Evolutionary conservation across 305 asterid genomes (phyloP), one percentile per base, ranked within the genome.

Genomic region (Withania somnifera): DNA sequence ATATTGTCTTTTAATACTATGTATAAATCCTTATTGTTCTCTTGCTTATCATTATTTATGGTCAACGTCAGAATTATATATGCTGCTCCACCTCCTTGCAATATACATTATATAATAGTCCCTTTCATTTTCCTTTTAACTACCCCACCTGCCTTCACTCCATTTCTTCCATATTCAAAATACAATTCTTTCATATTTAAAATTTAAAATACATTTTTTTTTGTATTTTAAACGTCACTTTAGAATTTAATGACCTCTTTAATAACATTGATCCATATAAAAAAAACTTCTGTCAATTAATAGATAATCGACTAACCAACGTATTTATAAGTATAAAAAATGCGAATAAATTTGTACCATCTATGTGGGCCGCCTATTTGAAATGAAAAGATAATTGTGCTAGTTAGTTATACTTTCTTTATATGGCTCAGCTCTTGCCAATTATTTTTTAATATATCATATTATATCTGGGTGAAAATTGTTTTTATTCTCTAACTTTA

Each of bases 21-120:
- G 15, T 56, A 56, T 20, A 56, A 15, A 66, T 66, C 51, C 76
- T 34, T 66, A n/a, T 34, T 66, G 28, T 66, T 66, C 76, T 66
- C 76, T 66, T 66, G 28, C 61, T 50, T 36, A 79, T 79, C 38
- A 57, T 57, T 79, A 47, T 79, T 73, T 79, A 19, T 38, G 57
- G 75, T 79, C 82, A 79, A 79, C 42, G 26, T 79, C 82, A 38
- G 34, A 66, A 66, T 66, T 66, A 34, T 66, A n/a, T n/a, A n/a
- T n/a, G 17, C 0, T 66, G 51, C 51, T n/a, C 7, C 42, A n/a
- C n/a, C n/a, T n/a, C 24, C 9, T 28, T 28, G n/a, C 58, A 71
- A 20, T 40, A 22, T 71, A 11, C 58, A 14, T n/a, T 64, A 78
- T 22, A 32, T 52, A 10, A 13, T 32, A 1, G 58, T 79, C 82